Percentiles rank a stretch among this genome's conserved stretches.
These are phyloP conservation scores for Cadophora luteo-olivacea DNA, from an alignment of 2,329 filamentous ascomycete species.

Conservation along the genomic window DNA sequence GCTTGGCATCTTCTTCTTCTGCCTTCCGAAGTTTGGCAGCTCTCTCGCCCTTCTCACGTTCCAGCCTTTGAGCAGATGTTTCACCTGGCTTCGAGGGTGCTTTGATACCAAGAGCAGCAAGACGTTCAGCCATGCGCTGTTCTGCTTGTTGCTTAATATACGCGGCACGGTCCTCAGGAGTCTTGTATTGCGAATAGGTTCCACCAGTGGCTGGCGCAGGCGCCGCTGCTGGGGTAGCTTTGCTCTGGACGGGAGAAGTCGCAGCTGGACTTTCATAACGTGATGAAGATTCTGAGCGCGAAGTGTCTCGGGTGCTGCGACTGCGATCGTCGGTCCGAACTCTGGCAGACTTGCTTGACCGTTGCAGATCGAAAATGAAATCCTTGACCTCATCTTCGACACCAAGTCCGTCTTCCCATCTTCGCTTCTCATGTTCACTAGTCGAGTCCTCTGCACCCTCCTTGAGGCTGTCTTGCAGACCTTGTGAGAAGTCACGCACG, in stretches of 20 bases:
- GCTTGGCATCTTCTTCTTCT: constrained; percentile 90
- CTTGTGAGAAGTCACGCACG: constrained; percentile 83
- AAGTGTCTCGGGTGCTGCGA: constrained; percentile 44
- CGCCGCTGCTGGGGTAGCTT: constrained; percentile 40
- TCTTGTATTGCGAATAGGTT: constrained; percentile 84
- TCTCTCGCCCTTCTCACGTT: constrained; percentile 86
- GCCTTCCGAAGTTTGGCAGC: constrained; percentile 88
- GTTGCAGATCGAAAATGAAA: constrained; percentile 96
- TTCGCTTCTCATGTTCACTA: constrained; percentile 86
- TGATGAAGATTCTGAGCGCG: constrained; percentile 50
- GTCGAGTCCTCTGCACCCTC: constrained; percentile 77
- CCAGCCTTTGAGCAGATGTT: constrained; percentile 80
- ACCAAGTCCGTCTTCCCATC: constrained; percentile 95
- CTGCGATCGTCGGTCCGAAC: constrained; percentile 65
- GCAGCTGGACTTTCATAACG: constrained; percentile 47
- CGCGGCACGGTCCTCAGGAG: constrained; percentile 89
- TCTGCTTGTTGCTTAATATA: constrained; percentile 98
- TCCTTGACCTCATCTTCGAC: constrained; percentile 97
- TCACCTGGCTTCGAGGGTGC: constrained; percentile 81
- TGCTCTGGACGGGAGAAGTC: constrained; percentile 32
- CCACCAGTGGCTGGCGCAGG: constrained; percentile 60
- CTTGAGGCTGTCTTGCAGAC: constrained; percentile 87
- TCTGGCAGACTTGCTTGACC: constrained; percentile 79
- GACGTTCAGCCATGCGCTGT: constrained; percentile 93
- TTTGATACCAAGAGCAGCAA: constrained; percentile 92